A percentile compares a stretch with the other conserved stretches of the same genome.
These are phyloP conservation scores for Diospyros kaki DNA, from an alignment of 148 eudicot genomes.

Conservation along the genomic window DNA sequence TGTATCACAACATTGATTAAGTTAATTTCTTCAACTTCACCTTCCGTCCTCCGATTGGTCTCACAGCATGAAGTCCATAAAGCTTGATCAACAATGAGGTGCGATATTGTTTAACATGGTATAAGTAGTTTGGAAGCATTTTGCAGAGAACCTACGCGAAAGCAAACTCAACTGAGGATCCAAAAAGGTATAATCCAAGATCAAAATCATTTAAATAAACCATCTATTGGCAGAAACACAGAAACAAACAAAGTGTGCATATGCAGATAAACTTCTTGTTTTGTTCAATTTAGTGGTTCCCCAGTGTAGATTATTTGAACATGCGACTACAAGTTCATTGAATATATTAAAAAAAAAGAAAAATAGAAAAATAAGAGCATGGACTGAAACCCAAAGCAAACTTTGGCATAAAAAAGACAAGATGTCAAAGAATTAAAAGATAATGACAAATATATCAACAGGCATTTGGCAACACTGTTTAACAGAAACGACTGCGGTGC, in stretches of 20 bases:
- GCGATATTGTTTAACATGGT: slow-evolving; percentile 10
- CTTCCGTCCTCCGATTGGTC: slow-evolving; percentile 16
- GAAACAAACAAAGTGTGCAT: neutral
- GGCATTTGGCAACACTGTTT: neutral
- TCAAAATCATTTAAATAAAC: neutral
- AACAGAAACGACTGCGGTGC: neutral
- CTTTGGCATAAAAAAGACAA: neutral
- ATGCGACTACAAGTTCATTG: neutral
- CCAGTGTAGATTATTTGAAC: neutral
- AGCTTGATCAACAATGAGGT: slow-evolving; percentile 16
- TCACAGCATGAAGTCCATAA: slow-evolving; percentile 19
- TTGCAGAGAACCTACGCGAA: slow-evolving; percentile 4
- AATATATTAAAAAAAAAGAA: neutral
- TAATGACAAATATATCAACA: neutral
- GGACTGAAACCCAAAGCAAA: neutral
- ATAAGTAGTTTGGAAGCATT: slow-evolving; percentile 16
- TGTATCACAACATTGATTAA: neutral
- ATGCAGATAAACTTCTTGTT: neutral
- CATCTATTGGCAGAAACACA: neutral
- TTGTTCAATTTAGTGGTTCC: neutral
- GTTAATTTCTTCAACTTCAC: neutral
- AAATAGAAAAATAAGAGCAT: neutral
- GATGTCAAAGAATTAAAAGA: neutral
- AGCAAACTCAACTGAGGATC: neutral
- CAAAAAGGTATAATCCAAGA: neutral